Evolutionary conservation across 192 early-diverging fungal species (phyloP).

Genomic region (Endogone sp.): DNA sequence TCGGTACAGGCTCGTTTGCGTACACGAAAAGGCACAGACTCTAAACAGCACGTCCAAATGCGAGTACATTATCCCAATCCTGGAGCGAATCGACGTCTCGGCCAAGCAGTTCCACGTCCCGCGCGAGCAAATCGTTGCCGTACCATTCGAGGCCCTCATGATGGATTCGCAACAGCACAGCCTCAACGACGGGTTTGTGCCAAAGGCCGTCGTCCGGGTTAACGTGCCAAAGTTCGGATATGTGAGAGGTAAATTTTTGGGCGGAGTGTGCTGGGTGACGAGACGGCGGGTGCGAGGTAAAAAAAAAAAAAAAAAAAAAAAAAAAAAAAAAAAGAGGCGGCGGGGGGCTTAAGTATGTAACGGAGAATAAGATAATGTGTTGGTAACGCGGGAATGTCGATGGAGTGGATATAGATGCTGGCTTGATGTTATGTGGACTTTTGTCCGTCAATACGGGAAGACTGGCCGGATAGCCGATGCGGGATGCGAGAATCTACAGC

Average conservation of each 20-base stretch:
- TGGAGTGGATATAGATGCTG: too few species aligned
- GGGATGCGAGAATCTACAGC: too few species aligned
- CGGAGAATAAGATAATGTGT: too few species aligned
- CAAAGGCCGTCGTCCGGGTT: not conserved
- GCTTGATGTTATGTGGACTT: too few species aligned
- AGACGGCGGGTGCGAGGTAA: too few species aligned
- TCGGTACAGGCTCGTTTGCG: constrained; percentile 21
- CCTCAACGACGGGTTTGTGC: not conserved
- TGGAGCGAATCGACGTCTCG: constrained; percentile 29
- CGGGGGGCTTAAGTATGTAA: too few species aligned
- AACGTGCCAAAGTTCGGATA: not conserved
- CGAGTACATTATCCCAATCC: constrained; percentile 14
- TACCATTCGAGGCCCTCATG: not conserved
- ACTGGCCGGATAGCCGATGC: too few species aligned
- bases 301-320: too few species aligned
- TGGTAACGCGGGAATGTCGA: too few species aligned
- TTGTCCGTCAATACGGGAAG: too few species aligned
- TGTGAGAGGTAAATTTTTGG: not conserved
- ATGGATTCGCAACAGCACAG: not conserved
- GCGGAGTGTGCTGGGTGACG: not conserved
- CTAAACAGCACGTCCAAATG: not conserved
- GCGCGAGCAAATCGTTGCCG: not conserved
- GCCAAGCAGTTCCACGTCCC: constrained; percentile 2
- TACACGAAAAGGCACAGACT: constrained; percentile 11
- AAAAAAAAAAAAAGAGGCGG: too few species aligned